Base-by-base conservation (phyloP, 805 yeast genomes). In the Lipomyces sp. region DNA sequence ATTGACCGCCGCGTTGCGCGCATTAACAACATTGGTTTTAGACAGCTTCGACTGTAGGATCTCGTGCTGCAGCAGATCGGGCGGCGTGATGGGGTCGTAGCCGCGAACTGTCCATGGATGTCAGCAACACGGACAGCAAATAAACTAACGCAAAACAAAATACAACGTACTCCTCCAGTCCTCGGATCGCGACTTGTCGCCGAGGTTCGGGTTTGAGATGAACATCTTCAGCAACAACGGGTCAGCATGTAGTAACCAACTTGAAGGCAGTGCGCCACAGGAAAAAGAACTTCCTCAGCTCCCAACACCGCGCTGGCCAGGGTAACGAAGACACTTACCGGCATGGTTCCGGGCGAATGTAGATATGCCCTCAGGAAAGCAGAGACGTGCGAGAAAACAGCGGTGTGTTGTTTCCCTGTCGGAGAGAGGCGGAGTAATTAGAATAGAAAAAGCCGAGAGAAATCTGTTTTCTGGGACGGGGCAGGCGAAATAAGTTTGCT, bases 1-100 rank as follows among this genome's bases (percentile, higher is more conserved):
- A 41, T 81, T 78, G 46, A 81, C 77, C 2, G 95, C 82, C 22
- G 78, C 83, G 56, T 83, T 78, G 72, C 98, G 81, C 42, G 93
- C 96, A 43, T 77, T 71, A 38, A 86, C 67, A 53, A 91, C 87
- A 47, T 75, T 83, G 49, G 78, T 72, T 60, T 79, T 78, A 47
- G 84, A 79, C 42, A 70, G 69, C 45, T 74, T 77, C 32, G 84
- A 74, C 41, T 88, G 78, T 37, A 87, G 91, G 66, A 76, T 76
- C 69, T 91, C 96, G 60, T 84, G 86, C 71, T 90, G 96, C 36
- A 91, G 78, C 50, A 90, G 76, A 65, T 87, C 96, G 24, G 98
- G 98, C 11, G 98, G 86, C n/a, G 95, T 84, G 57, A 91, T 76
- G 21, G 98, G 98, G 65, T 89, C 91, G 77, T 91, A 91, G 36